A percentile compares a stretch with the other conserved stretches of the same genome.
phyloP scores from a whole-genome alignment of 352 stramenopile species.

The Globisporangium recalcitrans region DNA sequence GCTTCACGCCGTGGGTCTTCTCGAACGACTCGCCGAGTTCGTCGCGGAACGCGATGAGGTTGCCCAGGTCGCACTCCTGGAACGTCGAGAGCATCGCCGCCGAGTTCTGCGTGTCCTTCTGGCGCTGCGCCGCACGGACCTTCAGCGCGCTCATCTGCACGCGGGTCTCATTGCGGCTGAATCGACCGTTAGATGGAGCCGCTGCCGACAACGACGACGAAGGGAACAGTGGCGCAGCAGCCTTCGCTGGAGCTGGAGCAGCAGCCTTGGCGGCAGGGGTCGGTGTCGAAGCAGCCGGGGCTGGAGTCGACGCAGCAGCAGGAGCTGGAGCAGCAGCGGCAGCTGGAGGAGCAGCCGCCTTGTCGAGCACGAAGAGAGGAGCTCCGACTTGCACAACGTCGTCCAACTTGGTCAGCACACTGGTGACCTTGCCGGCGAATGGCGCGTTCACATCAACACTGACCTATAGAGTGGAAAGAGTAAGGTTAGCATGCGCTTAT shows the following conservation, averaged over 20 bases:
- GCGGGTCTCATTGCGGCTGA: constrained; percentile 66
- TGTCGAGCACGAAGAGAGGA: constrained; percentile 90
- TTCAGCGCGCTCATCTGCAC: constrained; percentile 97
- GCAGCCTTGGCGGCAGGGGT: constrained; percentile 22
- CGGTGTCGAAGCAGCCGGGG: constrained; percentile 18
- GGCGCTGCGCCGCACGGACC: constrained; percentile 90
- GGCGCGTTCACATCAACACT: constrained; percentile 91
- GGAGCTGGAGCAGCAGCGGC: constrained; percentile 8
- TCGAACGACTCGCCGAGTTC: constrained; percentile 92
- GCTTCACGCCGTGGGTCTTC: constrained; percentile 96
- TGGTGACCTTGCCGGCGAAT: constrained; percentile 89
- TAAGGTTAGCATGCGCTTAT: neutral
- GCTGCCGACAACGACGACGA: constrained; percentile 10
- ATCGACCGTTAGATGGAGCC: constrained; percentile 18
- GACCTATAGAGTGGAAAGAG: constrained; percentile 27
- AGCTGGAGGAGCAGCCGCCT: constrained; percentile 35
- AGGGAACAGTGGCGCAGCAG: constrained; percentile 8
- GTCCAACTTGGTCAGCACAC: constrained; percentile 91
- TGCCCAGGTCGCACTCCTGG: constrained; percentile 97
- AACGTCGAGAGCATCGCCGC: constrained; percentile 99
- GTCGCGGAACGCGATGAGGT: constrained; percentile 92
- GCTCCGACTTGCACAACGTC: constrained; percentile 95
- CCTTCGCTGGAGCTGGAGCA: constrained; percentile 18
- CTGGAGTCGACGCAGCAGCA: constrained; percentile 18
- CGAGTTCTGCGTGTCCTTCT: constrained; percentile 98